Conservation (phyloP, 306 rosid species). For the Ochetophila trinervis region DNA sequence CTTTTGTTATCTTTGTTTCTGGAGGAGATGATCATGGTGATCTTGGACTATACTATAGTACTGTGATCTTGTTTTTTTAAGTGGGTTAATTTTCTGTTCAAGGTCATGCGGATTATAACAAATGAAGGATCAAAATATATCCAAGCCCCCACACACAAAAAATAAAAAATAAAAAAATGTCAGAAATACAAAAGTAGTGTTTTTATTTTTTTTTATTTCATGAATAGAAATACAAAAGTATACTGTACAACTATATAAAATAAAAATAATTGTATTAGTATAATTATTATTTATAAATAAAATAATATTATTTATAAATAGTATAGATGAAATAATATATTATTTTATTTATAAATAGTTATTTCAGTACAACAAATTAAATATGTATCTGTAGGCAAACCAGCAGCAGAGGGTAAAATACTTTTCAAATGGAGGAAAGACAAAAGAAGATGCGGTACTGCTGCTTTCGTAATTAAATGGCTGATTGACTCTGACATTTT, state of each 20-base stretch:
- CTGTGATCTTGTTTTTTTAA: not conserved
- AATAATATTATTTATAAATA: too few relatives aligned
- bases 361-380: too few relatives aligned
- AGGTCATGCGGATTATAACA: constrained; percentile 32
- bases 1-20: not conserved
- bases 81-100: constrained; percentile 25
- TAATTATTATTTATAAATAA: too few relatives aligned
- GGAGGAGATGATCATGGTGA: not conserved
- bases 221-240: too few relatives aligned
- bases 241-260: too few relatives aligned
- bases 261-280: too few relatives aligned
- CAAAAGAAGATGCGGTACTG: constrained; percentile 15
- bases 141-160: constrained; percentile 33
- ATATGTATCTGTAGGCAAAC: constrained; percentile 33
- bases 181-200: too few relatives aligned
- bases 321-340: too few relatives aligned
- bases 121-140: constrained; percentile 28
- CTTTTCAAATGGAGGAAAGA: constrained; percentile 32
- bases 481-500: constrained; percentile 27
- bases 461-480: constrained; percentile 10
- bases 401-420: constrained; percentile 22
- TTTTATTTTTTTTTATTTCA: too few relatives aligned
- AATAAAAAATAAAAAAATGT: constrained; percentile 22
- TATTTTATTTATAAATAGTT: too few relatives aligned
- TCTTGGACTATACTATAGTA: not conserved